Conservation (phyloP, 2,329 filamentous ascomycete genomes). For the Ophiognomonia clavigignenti-juglandacearum region DNA sequence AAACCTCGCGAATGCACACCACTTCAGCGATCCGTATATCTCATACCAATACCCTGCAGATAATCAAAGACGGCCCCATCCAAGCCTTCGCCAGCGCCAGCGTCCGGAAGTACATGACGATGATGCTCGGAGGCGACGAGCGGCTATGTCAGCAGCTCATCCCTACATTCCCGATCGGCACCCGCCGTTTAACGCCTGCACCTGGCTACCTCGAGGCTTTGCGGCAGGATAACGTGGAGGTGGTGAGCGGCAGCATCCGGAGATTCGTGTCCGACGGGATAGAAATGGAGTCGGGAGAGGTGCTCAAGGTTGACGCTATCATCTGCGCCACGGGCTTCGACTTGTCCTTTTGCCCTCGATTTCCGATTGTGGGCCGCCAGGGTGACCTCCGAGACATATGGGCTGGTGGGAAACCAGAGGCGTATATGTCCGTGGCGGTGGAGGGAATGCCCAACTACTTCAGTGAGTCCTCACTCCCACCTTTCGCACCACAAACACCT, state of each 20-base stretch:
- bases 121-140: constrained; percentile 41
- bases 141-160: constrained; percentile 46
- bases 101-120: constrained; percentile 41
- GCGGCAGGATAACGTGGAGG: constrained; percentile 40
- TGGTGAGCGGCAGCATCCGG: constrained; percentile 41
- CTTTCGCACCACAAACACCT: background rate
- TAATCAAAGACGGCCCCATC: constrained; percentile 34
- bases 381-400: constrained; percentile 48
- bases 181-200: constrained; percentile 45
- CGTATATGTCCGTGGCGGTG: constrained; percentile 51
- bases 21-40: background rate
- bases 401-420: constrained; percentile 36
- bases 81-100: constrained; percentile 37
- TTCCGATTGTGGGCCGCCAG: constrained; percentile 43
- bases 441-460: constrained; percentile 51
- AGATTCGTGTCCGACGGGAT: constrained; percentile 43
- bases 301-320: constrained; percentile 49
- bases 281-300: constrained; percentile 40
- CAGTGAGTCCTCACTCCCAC: constrained; percentile 30
- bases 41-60: constrained; percentile 18
- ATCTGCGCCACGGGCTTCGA: constrained; percentile 56
- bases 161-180: constrained; percentile 43
- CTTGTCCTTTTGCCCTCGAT: constrained; percentile 46
- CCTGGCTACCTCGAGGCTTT: constrained; percentile 44
- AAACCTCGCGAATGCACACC: background rate